A percentile compares a stretch with the other conserved stretches of the same genome.
These are phyloP conservation scores for Phytopythium litorale DNA, from an alignment of 352 stramenopile species.

Conservation along the genomic window DNA sequence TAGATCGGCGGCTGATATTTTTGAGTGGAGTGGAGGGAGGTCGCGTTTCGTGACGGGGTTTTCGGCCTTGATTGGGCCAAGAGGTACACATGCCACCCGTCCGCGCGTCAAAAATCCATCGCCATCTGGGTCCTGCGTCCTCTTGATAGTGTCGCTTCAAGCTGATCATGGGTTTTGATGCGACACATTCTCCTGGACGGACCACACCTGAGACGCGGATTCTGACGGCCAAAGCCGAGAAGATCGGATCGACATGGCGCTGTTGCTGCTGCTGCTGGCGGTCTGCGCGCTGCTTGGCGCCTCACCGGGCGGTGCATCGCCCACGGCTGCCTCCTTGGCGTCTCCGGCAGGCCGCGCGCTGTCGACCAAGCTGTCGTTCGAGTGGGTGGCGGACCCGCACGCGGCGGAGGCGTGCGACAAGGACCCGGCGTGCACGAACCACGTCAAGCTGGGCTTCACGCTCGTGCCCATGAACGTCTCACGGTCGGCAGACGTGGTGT, in stretches of 20 bases:
- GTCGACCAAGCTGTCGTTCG: constrained; percentile 19
- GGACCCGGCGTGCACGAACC: constrained; percentile 31
- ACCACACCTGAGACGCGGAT: neutral
- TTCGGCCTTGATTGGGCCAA: neutral
- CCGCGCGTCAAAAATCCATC: constrained; percentile 1
- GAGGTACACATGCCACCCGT: constrained; percentile 1
- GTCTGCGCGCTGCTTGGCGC: neutral
- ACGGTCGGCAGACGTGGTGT: constrained; percentile 22
- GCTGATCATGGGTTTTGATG: no score
- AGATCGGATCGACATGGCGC: neutral
- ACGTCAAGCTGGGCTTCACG: constrained; percentile 51
- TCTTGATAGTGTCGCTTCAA: neutral
- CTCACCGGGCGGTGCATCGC: no score
- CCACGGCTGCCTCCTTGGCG: neutral
- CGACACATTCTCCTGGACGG: neutral
- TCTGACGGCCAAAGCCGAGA: neutral
- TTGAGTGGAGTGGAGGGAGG: neutral
- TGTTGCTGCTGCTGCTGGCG: neutral
- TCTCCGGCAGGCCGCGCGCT: neutral
- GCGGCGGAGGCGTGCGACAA: constrained; percentile 31
- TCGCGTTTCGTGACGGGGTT: neutral
- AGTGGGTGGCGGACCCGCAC: constrained; percentile 40
- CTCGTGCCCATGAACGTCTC: constrained; percentile 37
- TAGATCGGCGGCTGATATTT: constrained; percentile 6
- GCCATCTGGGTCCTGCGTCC: neutral